phyloP scores from a whole-genome alignment of 805 yeast species.

The Metschnikowia vanudenii region DNA sequence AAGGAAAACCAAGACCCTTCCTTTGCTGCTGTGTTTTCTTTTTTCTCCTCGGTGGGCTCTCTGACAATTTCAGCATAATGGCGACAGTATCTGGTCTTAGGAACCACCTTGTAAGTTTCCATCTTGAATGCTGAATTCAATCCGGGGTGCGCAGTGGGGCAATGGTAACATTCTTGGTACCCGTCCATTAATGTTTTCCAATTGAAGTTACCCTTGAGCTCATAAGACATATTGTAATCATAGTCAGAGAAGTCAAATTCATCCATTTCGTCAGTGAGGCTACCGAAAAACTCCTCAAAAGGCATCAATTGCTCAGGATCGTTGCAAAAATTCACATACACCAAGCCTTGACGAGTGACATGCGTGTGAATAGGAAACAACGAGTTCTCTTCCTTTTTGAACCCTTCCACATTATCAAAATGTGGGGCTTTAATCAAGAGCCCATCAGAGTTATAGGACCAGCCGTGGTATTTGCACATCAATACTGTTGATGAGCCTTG shows the following conservation, averaged over 20 bases:
- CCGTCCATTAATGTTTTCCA: conserved; percentile 71
- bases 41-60: conserved; percentile 23
- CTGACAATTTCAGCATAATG: conserved; percentile 56
- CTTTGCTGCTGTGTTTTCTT: conserved; percentile 15
- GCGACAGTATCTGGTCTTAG: conserved; percentile 57
- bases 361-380: conserved; percentile 55
- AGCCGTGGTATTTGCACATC: conserved; percentile 64
- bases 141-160: conserved; percentile 69
- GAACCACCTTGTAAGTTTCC: conserved; percentile 65
- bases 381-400: conserved; percentile 53
- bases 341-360: conserved; percentile 54
- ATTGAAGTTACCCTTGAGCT: conserved; percentile 60
- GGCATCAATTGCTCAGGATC: conserved; percentile 45
- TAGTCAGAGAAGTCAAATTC: conserved; percentile 61
- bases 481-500: conserved; percentile 56
- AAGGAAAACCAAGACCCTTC: conserved; percentile 53
- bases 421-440: conserved; percentile 59
- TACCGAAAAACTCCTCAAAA: conserved; percentile 53
- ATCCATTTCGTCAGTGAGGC: conserved; percentile 50
- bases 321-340: conserved; percentile 51
- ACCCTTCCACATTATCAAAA: conserved; percentile 58
- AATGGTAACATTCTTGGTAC: conserved; percentile 66
- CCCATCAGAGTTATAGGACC: conserved; percentile 66
- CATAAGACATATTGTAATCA: conserved; percentile 64
- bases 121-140: conserved; percentile 54